Evolutionary conservation across 345 rosid genomes (phyloP).

Genomic region (Salix dunnii): DNA sequence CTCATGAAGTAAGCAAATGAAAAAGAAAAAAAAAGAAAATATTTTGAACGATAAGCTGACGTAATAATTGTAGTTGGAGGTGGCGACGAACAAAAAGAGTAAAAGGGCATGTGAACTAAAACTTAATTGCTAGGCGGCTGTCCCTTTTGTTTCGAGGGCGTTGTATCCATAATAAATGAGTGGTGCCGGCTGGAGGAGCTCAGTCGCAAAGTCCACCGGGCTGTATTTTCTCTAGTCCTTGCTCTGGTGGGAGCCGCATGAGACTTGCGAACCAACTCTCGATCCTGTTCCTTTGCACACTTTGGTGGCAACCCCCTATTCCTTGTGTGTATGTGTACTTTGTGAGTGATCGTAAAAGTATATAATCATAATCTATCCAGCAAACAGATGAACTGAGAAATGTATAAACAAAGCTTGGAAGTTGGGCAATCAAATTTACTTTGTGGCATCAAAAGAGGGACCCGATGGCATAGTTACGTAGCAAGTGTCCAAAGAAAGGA

Average conservation of each 20-base stretch:
- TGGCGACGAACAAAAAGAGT: conserved; percentile 3
- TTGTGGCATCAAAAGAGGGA: conserved; percentile 20
- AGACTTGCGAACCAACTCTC: conserved; percentile 28
- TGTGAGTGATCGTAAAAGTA: background rate
- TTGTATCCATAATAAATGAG: no score
- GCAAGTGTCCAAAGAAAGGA: conserved; percentile 25
- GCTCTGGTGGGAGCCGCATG: conserved; percentile 30
- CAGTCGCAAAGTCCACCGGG: background rate
- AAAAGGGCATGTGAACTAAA: background rate
- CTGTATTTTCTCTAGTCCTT: background rate
- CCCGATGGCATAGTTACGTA: conserved; percentile 27
- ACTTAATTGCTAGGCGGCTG: no score
- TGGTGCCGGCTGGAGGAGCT: conserved; percentile 8
- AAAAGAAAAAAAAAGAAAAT: background rate
- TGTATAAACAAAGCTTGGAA: background rate
- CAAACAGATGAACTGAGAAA: background rate
- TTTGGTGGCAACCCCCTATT: conserved; percentile 16
- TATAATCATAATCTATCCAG: background rate
- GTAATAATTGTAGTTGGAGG: conserved; percentile 19
- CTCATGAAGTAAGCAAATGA: background rate
- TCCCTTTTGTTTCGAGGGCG: no score
- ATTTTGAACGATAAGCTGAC: background rate
- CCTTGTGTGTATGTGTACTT: conserved; percentile 1
- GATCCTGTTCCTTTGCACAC: conserved; percentile 12
- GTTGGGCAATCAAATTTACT: conserved; percentile 7